phyloP scores from a whole-genome alignment of 1,284 basidiomycete genomes.

The Cutaneotrichosporon mucoides region DNA sequence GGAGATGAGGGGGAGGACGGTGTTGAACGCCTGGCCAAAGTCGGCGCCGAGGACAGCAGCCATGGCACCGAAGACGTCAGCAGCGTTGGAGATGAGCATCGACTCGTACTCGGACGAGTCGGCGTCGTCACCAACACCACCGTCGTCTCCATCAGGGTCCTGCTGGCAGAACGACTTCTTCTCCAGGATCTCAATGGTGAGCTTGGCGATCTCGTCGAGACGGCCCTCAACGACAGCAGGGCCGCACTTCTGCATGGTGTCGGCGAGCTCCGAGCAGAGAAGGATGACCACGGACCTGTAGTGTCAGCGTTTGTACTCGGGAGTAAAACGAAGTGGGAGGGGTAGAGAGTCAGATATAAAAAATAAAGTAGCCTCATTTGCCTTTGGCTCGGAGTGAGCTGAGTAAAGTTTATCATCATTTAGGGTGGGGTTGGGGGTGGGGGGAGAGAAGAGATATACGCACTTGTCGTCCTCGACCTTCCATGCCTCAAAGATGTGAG shows the following conservation, averaged over 20 bases:
- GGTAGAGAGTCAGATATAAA: slow-evolving; percentile 37
- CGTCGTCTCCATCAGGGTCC: slow-evolving; percentile 91
- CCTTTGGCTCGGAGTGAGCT: slow-evolving; percentile 76
- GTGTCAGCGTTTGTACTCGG: slow-evolving; percentile 33
- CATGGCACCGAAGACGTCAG: slow-evolving; percentile 88
- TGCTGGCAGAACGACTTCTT: slow-evolving; percentile 93
- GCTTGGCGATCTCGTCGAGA: slow-evolving; percentile 71
- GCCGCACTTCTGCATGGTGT: slow-evolving; percentile 86
- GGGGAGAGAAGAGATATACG: slow-evolving; percentile 49
- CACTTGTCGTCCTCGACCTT: slow-evolving; percentile 96
- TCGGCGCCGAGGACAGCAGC: slow-evolving; percentile 79
- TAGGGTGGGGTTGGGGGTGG: slow-evolving; percentile 4
- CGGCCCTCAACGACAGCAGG: slow-evolving; percentile 70
- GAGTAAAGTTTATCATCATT: slow-evolving; percentile 68
- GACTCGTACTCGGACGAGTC: slow-evolving; percentile 94
- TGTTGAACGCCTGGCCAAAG: slow-evolving; percentile 77
- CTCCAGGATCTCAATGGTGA: slow-evolving; percentile 78
- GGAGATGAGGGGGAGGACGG: slow-evolving; percentile 83
- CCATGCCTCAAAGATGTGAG: slow-evolving; percentile 80
- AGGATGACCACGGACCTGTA: slow-evolving; percentile 78
- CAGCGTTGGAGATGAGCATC: slow-evolving; percentile 87
- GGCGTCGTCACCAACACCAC: slow-evolving; percentile 61
- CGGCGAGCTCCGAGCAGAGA: slow-evolving; percentile 79
- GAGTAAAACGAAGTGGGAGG: slow-evolving; percentile 7
- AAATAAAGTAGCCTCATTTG: slow-evolving; percentile 58